Evolutionary conservation across 169 alveolate genomes (phyloP), one percentile per base, ranked within the genome.

Genomic region (Plasmodium sp.): DNA sequence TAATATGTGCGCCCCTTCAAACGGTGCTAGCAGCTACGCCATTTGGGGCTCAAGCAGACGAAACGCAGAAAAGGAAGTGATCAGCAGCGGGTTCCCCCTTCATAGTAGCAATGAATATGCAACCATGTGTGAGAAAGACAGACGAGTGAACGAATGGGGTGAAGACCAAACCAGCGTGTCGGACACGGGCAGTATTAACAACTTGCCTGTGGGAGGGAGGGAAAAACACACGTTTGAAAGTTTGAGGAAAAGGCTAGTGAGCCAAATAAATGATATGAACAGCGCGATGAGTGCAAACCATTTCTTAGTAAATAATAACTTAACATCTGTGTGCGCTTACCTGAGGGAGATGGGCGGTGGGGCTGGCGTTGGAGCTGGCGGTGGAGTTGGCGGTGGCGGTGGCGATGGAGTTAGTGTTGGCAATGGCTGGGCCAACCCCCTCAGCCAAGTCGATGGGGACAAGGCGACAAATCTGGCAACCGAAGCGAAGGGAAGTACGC

Each of bases 241-340:
- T 43, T 27, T 86, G 27, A 84, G 86, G 18, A 79, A 77, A 54
- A 86, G 71, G 16, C 81, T 86, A 36, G 36, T 86, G 27, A 75
- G 48, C 16, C 33, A 75, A 36, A 71, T 74, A 75, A 75, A 86
- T 14, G 80, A 86, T 77, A 86, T 86, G 93, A 86, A 54, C 67
- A 77, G 62, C 9, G 27, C 51, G n/a, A 86, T 77, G 27, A 34
- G 93, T 45, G 34, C 18, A 18, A 86, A 79, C 41, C 22, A 86
- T 2, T 86, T 86, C 67, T 77, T 86, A 34, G 27, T 79, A 34
- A 86, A 75, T 43, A 86, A 86, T 58, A 79, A 86, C 81, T 56
- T 86, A 79, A 39, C 51, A 9, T 86, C 43, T 5, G 54, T 86
- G 77, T 56, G 48, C 41, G 75, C 48, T 27, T 75, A 51, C 34